These are phyloP conservation scores for Mortierella sp. DNA, from an alignment of 371 early-diverging fungal species.

Conservation along the genomic window DNA sequence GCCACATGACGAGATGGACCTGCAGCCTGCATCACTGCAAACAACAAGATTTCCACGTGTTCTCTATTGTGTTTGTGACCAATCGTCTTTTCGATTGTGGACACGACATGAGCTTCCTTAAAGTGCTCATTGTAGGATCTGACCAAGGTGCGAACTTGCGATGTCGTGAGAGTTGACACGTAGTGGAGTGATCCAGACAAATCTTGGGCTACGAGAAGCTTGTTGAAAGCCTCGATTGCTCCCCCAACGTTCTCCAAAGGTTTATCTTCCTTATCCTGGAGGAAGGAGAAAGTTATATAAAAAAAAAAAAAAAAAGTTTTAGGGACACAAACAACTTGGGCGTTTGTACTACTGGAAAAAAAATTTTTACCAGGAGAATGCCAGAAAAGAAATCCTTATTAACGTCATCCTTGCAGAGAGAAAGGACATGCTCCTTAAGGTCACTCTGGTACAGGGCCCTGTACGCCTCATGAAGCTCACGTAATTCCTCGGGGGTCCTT, in stretches of 20 bases:
- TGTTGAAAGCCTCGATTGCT: conserved; percentile 23
- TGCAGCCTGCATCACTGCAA: conserved; percentile 41
- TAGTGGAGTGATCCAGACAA: conserved; percentile 15
- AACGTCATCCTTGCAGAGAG: conserved; percentile 25
- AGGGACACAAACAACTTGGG: background rate
- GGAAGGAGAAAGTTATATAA: background rate
- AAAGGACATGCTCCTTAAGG: conserved; percentile 25
- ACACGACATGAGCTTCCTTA: conserved; percentile 36
- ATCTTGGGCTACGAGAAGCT: conserved; percentile 24
- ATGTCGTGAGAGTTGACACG: conserved; percentile 28
- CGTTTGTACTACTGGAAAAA: background rate
- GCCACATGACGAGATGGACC: conserved; percentile 47
- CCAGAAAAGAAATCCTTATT: conserved; percentile 27
- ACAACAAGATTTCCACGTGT: conserved; percentile 34
- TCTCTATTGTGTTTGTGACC: conserved; percentile 28
- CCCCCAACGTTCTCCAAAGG: conserved; percentile 29
- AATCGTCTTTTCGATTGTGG: conserved; percentile 31
- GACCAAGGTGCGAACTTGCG: conserved; percentile 29
- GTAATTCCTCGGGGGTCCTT: conserved; percentile 38
- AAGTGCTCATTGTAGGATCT: conserved; percentile 24
- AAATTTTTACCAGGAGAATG: conserved; percentile 31
- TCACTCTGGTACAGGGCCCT: conserved; percentile 16
- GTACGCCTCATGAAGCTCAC: conserved; percentile 42
- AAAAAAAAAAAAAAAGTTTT: background rate
- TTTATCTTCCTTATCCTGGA: conserved; percentile 40